Evolutionary conservation across 2,329 filamentous ascomycete genomes (phyloP), one percentile per base, ranked within the genome.

Genomic region (Aspergillus caelatus): DNA sequence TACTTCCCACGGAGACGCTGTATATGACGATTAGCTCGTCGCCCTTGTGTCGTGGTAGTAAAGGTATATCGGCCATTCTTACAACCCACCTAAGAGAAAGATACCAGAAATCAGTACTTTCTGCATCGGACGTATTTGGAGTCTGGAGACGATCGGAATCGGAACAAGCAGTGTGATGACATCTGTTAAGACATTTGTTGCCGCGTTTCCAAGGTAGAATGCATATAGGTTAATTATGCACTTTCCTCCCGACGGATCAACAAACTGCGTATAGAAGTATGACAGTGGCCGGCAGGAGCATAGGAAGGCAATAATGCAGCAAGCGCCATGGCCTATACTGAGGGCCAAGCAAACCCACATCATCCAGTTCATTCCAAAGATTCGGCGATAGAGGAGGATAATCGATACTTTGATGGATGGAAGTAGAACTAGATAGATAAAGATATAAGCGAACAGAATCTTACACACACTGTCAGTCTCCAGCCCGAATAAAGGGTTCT

Each of bases 381-480:
- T 58, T 6, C 43, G 41, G 7, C 56, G 56, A 39, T 58, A 58
- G 26, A 58, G 39, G 32, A 58, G 56, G 41, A 39, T 43, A 10
- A 50, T 43, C 28, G 56, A 58, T 14, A 58, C 16, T 48, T 50
- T 58, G 43, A 58, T 58, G 1, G 32, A 34, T 3, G 56, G 56
- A 12, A 43, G 28, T 3, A 39, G 30, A 10, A 34, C 28, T 6
- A 36, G 12, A 32, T 48, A 58, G 16, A 50, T 36, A 11, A 46
- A 39, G 43, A 34, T 45, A 28, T 46, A 58, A 23, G 56, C 56
- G n/a, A 23, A 58, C 16, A 58, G 56, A 32, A 45, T 58, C 28
- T 58, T 26, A 8, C 41, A 4, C 41, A 26, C 26, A 26, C 32
- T 48, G 12, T 48, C 23, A 26, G 21, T 48, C 9, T 43, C 9